Conservation (phyloP, 345 rosid species). For the Camelina neglecta region DNA sequence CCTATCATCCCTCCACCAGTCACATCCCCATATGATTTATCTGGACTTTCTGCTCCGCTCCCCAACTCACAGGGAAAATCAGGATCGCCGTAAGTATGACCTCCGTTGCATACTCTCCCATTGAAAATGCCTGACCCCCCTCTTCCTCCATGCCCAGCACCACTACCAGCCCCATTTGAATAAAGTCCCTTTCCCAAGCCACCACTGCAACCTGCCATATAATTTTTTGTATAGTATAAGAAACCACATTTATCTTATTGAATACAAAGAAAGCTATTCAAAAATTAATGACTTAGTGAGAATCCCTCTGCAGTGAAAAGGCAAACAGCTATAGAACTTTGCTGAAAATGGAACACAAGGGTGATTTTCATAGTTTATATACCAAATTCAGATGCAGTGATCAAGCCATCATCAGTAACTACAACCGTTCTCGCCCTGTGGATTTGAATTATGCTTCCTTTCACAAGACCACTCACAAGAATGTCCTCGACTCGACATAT, state of each 20-base stretch:
- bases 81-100: slow-evolving; percentile 79
- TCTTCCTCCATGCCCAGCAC: slow-evolving; percentile 96
- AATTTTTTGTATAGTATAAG: slow-evolving; percentile 14
- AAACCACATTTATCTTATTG: slow-evolving; percentile 36
- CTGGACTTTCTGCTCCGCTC: slow-evolving; percentile 91
- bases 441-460: slow-evolving; percentile 93
- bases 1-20: slow-evolving; percentile 98
- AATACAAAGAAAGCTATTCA: not conserved
- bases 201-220: slow-evolving; percentile 78
- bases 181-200: slow-evolving; percentile 89
- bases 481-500: slow-evolving; percentile 96
- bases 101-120: slow-evolving; percentile 81
- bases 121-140: slow-evolving; percentile 94
- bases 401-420: slow-evolving; percentile 67
- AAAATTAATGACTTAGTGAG: not conserved
- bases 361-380: slow-evolving; percentile 27
- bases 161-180: slow-evolving; percentile 92
- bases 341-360: slow-evolving; percentile 20
- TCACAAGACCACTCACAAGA: slow-evolving; percentile 80
- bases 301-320: slow-evolving; percentile 23
- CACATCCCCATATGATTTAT: slow-evolving; percentile 62
- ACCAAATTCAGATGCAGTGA: slow-evolving; percentile 92
- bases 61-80: slow-evolving; percentile 97
- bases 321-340: slow-evolving; percentile 20
- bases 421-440: slow-evolving; percentile 89